Conservation (phyloP, 2,329 filamentous ascomycete species). For the Hypoxylon sp. region DNA sequence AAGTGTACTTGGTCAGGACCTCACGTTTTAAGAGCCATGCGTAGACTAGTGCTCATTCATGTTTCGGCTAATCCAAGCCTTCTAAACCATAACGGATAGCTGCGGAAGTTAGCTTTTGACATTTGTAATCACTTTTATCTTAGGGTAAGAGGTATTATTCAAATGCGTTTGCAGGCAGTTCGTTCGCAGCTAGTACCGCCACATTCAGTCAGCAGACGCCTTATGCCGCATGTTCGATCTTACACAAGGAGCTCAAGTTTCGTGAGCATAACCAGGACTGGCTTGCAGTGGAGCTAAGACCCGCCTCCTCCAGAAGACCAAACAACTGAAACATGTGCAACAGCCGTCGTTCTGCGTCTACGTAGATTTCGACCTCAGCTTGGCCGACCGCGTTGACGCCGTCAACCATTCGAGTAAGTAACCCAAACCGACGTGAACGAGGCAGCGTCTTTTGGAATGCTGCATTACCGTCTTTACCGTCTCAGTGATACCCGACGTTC, state of each 20-base stretch:
- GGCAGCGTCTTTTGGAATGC: not conserved
- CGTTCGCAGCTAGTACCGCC: too few species aligned
- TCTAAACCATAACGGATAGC: too few species aligned
- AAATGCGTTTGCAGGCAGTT: too few species aligned
- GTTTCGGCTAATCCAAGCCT: too few species aligned
- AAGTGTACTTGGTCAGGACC: too few species aligned
- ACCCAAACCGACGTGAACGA: conserved; percentile 1
- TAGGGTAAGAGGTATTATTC: too few species aligned
- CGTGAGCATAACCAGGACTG: not conserved
- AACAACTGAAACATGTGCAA: not conserved
- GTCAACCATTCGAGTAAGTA: not conserved
- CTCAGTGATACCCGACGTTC: not conserved
- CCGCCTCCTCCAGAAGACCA: not conserved
- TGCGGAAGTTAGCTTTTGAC: too few species aligned
- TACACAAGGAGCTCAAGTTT: not conserved
- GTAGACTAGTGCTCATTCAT: too few species aligned
- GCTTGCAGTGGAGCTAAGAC: not conserved
- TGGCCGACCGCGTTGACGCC: not conserved
- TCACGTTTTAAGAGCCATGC: too few species aligned
- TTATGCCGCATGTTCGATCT: too few species aligned
- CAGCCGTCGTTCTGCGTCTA: not conserved
- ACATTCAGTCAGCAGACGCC: too few species aligned
- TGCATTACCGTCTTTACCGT: not conserved
- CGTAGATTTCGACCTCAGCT: not conserved
- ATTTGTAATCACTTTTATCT: too few species aligned